These are phyloP conservation scores for Martiniozyma asiatica DNA, from an alignment of 1,139 yeast species.

Conservation along the genomic window DNA sequence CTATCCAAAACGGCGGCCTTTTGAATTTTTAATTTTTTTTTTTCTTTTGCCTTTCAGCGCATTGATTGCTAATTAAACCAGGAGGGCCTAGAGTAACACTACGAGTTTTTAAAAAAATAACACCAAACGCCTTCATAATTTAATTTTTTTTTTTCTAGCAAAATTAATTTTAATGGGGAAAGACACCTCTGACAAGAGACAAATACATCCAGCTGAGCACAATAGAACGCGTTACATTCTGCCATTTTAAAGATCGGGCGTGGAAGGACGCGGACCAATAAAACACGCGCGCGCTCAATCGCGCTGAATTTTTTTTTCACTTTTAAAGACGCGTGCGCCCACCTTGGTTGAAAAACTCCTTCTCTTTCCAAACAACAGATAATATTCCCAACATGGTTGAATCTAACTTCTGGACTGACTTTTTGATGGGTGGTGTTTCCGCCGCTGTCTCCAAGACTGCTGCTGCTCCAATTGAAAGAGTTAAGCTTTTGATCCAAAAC, in stretches of 20 bases:
- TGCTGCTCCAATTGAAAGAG: conserved; percentile 79
- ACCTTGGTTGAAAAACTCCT: conserved; percentile 3
- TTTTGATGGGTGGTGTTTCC: conserved; percentile 74
- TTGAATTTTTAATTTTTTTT: conserved; percentile 1
- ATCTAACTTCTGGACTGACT: conserved; percentile 38
- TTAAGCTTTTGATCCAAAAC: conserved; percentile 69
- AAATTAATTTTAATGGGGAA: no score
- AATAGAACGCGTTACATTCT: no score
- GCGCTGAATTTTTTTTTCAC: not conserved
- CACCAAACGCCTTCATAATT: no score
- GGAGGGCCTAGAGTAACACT: no score
- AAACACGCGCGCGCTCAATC: conserved; percentile 1
- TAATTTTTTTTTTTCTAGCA: no score
- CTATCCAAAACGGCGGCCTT: conserved; percentile 1
- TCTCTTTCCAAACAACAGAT: no score
- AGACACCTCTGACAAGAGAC: no score
- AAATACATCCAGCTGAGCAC: no score
- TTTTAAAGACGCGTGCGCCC: conserved; percentile 1
- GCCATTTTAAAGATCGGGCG: not conserved
- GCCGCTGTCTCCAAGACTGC: conserved; percentile 81
- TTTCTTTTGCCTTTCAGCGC: not conserved
- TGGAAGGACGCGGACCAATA: not conserved
- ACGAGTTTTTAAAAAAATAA: no score
- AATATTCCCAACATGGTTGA: conserved; percentile 20
- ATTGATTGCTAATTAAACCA: no score